Evolutionary conservation across 1,139 yeast genomes (phyloP).

Genomic region (Suhomyces atakaporum): DNA sequence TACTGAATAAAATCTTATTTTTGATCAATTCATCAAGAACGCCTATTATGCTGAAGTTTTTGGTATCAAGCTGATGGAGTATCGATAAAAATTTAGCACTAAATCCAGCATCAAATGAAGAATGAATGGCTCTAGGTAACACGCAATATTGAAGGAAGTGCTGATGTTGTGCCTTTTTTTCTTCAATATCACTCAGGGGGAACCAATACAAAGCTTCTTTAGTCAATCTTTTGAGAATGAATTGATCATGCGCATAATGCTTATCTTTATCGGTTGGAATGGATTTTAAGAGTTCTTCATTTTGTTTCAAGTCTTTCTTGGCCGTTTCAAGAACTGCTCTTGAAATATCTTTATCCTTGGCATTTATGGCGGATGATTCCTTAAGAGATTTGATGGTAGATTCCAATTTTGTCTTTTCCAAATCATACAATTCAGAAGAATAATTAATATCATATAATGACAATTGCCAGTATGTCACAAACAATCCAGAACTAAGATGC

Average conservation of each 20-base stretch:
- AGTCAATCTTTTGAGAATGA: slow-evolving; percentile 17
- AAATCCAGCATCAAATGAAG: slow-evolving; percentile 83
- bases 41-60: slow-evolving; percentile 45
- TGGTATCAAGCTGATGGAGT: slow-evolving; percentile 45
- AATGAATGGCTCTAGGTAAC: slow-evolving; percentile 74
- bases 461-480: slow-evolving; percentile 70
- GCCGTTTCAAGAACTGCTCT: slow-evolving; percentile 27
- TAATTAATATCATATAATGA: slow-evolving; percentile 73
- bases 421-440: slow-evolving; percentile 52
- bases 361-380: slow-evolving; percentile 31
- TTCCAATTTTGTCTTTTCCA: slow-evolving; percentile 44
- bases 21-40: slow-evolving; percentile 54
- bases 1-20: slow-evolving; percentile 53
- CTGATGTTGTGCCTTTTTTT: slow-evolving; percentile 21
- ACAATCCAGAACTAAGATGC: slow-evolving; percentile 36
- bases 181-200: slow-evolving; percentile 8
- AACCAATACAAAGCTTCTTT: slow-evolving; percentile 30
- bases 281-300: slow-evolving; percentile 25
- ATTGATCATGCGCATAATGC: slow-evolving; percentile 33
- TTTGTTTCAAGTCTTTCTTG: slow-evolving; percentile 30
- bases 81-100: slow-evolving; percentile 61
- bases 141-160: slow-evolving; percentile 64
- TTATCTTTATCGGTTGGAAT: slow-evolving; percentile 29
- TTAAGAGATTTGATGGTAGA: slow-evolving; percentile 34
- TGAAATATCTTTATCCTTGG: slow-evolving; percentile 33